Evolutionary conservation across 2,329 filamentous ascomycete species (phyloP), one percentile per base, ranked within the genome.

Genomic region (Calonectria montana): DNA sequence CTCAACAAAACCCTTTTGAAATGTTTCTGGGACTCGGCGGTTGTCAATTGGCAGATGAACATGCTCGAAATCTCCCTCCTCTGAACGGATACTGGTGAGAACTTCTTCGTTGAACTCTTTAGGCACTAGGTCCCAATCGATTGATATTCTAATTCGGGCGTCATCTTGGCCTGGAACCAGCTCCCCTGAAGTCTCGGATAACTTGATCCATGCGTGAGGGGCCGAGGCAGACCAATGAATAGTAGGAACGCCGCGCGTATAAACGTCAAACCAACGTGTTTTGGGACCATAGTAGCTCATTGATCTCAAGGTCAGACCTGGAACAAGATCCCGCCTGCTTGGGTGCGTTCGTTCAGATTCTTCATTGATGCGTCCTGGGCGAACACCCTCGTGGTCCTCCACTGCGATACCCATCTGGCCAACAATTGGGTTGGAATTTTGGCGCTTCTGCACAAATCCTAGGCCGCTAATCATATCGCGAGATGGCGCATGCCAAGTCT

Each of bases 371-470:
- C 77, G 70, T 0, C 83, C 83, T 0, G 82, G 80, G 0, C 83
- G 75, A 0, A 90, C 91, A 1, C 91, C 92, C 73, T 93, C 93
- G 72, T 87, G 88, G 1, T 89, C 91, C 78, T 94, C 91, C 1
- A 93, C 86, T 1, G 89, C 87, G 27, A 94, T 86, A 4, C 92
- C 92, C 69, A 94, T 86, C 57, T 92, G 88, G 0, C 93, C 92
- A 0, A 89, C 88, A 7, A 92, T 84, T 3, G 86, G 80, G 39
- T 84, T 85, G 0, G 85, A 86, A 66, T 86, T 84, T 64, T 91
- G 88, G 5, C 83, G 80, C 0, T 82, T 81, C 70, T 89, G 87
- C 1, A 90, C 86, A 71, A 88, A 91, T 13, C 85, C 87, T 7
- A 89, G 81, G 2, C 91, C 90, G 1, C 84, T 80, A 12, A 86